Evolutionary conservation across 768 basidiomycete genomes (phyloP).

Genomic region (Boletus coccyginus): DNA sequence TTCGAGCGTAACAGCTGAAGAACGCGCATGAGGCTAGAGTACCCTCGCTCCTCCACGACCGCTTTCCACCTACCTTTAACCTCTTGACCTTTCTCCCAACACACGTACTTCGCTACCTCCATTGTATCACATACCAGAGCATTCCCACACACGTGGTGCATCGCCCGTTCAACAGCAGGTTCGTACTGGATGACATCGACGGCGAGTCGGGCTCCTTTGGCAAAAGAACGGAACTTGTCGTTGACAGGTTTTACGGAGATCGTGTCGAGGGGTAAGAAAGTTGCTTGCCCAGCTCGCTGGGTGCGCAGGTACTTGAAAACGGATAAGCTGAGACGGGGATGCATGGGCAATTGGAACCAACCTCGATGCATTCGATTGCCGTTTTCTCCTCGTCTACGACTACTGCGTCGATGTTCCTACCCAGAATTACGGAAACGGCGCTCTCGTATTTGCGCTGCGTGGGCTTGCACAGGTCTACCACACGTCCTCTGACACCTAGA

Average conservation of each 20-base stretch:
- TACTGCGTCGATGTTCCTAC: slow-evolving; percentile 91
- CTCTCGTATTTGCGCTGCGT: slow-evolving; percentile 89
- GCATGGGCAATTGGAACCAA: slow-evolving; percentile 27
- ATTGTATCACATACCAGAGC: slow-evolving; percentile 94
- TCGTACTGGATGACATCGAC: slow-evolving; percentile 85
- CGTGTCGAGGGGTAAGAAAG: slow-evolving; percentile 97
- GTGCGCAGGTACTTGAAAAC: slow-evolving; percentile 83
- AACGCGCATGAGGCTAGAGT: neutral
- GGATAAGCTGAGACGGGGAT: neutral
- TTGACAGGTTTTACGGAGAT: slow-evolving; percentile 92
- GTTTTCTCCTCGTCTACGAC: slow-evolving; percentile 97
- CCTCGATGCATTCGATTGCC: slow-evolving; percentile 97
- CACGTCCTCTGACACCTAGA: slow-evolving; percentile 85
- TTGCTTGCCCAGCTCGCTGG: slow-evolving; percentile 93
- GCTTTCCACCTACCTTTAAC: slow-evolving; percentile 86
- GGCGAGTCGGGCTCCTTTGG: slow-evolving; percentile 81
- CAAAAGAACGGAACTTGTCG: slow-evolving; percentile 91
- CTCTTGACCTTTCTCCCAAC: slow-evolving; percentile 93
- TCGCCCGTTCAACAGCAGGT: slow-evolving; percentile 84
- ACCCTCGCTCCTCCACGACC: slow-evolving; percentile 9
- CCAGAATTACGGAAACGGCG: slow-evolving; percentile 88
- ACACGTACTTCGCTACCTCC: slow-evolving; percentile 87
- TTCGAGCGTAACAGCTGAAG: slow-evolving; percentile 88
- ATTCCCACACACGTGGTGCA: slow-evolving; percentile 96
- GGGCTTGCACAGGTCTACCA: slow-evolving; percentile 94